Conservation (phyloP, 2,329 filamentous ascomycete species). For the Nemania sp. region DNA sequence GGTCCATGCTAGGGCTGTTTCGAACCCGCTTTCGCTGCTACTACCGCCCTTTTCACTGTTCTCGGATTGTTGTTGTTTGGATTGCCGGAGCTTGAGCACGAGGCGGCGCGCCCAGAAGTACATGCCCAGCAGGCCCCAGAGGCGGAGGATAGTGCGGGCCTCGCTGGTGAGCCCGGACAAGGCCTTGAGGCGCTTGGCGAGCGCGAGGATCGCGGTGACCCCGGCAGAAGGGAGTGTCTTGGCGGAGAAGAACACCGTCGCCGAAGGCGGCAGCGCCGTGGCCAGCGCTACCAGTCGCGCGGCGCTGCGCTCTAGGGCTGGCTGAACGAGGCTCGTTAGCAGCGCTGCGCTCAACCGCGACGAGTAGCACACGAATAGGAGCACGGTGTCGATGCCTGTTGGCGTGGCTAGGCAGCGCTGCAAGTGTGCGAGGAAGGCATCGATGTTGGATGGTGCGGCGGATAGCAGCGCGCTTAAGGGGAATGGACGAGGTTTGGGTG, state of each 20-base stretch:
- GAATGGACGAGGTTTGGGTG: slow-evolving; percentile 32
- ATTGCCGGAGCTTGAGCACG: slow-evolving; percentile 41
- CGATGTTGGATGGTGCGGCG: slow-evolving; percentile 47
- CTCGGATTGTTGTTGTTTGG: slow-evolving; percentile 28
- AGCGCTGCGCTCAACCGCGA: slow-evolving; percentile 58
- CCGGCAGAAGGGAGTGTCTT: slow-evolving; percentile 42
- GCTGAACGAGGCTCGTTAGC: slow-evolving; percentile 57
- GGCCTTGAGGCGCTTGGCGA: slow-evolving; percentile 58
- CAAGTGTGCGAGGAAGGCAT: slow-evolving; percentile 59
- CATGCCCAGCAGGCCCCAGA: slow-evolving; percentile 78
- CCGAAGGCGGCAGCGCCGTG: slow-evolving; percentile 53
- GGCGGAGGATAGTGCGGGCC: slow-evolving; percentile 70
- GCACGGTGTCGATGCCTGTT: slow-evolving; percentile 68
- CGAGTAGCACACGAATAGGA: slow-evolving; percentile 70
- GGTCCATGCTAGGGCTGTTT: slow-evolving; percentile 60
- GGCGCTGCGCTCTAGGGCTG: slow-evolving; percentile 58
- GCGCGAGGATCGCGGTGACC: slow-evolving; percentile 50
- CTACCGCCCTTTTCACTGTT: slow-evolving; percentile 39
- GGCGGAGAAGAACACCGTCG: slow-evolving; percentile 49
- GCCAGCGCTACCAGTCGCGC: slow-evolving; percentile 57
- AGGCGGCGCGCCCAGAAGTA: slow-evolving; percentile 67
- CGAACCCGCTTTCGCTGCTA: slow-evolving; percentile 45
- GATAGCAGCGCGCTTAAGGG: slow-evolving; percentile 39
- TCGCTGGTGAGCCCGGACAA: slow-evolving; percentile 71
- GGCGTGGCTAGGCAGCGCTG: slow-evolving; percentile 69